Percentiles rank a stretch among this genome's conserved stretches.
Conservation (phyloP, 1,284 basidiomycete genomes). For the Inonotus obliquus region DNA sequence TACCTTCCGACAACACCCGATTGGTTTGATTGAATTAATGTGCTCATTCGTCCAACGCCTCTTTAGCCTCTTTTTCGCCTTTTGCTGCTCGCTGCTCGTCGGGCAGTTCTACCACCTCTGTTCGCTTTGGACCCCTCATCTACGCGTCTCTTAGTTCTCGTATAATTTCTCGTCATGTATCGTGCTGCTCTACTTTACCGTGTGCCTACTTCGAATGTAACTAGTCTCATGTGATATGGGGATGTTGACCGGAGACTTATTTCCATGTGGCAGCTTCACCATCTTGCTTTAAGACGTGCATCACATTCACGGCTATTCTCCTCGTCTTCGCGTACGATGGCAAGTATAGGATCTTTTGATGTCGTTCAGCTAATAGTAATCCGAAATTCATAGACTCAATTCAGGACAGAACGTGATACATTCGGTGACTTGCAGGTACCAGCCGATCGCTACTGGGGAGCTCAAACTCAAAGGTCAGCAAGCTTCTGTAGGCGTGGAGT, state of each 20-base stretch:
- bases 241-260: conserved; percentile 9
- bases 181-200: conserved; percentile 4
- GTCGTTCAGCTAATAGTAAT: not conserved
- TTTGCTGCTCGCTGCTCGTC: not conserved
- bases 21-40: not conserved
- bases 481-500: not conserved
- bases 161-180: not conserved
- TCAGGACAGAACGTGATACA: conserved; percentile 76
- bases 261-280: conserved; percentile 8
- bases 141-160: not conserved
- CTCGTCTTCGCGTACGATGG: conserved; percentile 43
- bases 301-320: conserved; percentile 30
- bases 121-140: not conserved
- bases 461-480: conserved; percentile 88
- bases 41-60: too few relatives aligned
- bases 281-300: conserved; percentile 23
- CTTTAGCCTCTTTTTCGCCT: too few relatives aligned
- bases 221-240: conserved; percentile 33
- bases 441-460: conserved; percentile 95
- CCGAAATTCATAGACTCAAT: conserved; percentile 35
- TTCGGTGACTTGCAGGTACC: conserved; percentile 94
- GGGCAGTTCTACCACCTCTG: too few relatives aligned
- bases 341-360: conserved; percentile 20
- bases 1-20: conserved; percentile 6
- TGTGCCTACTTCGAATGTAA: not conserved